phyloP scores from a whole-genome alignment of 2,329 filamentous ascomycete species.

The Penicillium griseofulvum region DNA sequence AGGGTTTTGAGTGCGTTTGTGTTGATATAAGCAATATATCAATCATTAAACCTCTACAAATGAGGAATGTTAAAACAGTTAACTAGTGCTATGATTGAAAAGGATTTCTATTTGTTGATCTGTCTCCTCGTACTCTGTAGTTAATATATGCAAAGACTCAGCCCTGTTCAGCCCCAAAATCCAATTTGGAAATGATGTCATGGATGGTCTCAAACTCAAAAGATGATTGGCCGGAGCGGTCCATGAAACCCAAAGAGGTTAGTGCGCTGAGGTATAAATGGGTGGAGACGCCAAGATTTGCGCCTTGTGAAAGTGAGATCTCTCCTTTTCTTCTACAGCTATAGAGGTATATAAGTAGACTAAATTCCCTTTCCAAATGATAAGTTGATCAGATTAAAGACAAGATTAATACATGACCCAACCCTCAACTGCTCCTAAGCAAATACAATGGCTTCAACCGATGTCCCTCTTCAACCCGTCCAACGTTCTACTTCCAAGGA shows the following conservation, averaged over 20 bases:
- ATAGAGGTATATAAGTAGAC: background rate
- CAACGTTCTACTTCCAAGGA: background rate
- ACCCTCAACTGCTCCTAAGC: background rate
- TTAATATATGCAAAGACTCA: background rate
- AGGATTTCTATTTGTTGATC: background rate
- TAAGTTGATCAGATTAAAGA: background rate
- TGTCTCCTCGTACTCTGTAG: background rate
- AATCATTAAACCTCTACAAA: background rate
- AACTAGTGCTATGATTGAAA: background rate
- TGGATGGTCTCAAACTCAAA: background rate
- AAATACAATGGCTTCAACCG: background rate
- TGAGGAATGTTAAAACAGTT: background rate
- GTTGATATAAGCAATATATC: background rate
- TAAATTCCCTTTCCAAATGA: background rate
- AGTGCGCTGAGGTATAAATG: background rate
- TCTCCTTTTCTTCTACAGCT: background rate
- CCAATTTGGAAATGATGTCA: constrained; percentile 15
- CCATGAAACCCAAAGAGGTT: constrained; percentile 1
- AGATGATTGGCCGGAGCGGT: constrained; percentile 5
- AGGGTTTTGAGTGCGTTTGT: background rate
- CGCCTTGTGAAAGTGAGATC: constrained; percentile 3
- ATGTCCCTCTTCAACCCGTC: background rate
- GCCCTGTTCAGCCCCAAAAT: background rate
- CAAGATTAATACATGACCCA: background rate
- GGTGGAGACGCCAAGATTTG: background rate